phyloP scores from a whole-genome alignment of 2,329 filamentous ascomycete genomes.

The Sclerotinia nivalis region DNA sequence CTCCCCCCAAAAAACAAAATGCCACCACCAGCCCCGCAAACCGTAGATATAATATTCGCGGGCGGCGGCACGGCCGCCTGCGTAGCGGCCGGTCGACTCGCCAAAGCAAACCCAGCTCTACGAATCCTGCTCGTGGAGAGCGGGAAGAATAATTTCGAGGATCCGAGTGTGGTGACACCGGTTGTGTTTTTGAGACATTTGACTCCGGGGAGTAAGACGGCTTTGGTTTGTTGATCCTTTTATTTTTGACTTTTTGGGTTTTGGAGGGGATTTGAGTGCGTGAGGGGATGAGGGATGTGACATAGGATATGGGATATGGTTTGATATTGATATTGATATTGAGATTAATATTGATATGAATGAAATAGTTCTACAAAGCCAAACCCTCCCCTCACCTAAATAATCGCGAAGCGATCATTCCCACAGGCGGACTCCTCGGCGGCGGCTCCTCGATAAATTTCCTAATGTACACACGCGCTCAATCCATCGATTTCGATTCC shows the following conservation, averaged over 20 bases:
- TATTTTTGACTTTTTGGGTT: neutral
- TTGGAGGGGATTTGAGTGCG: neutral
- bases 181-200: constrained; percentile 52
- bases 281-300: neutral
- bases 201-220: constrained; percentile 50
- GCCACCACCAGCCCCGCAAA: constrained; percentile 37
- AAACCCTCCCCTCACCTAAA: constrained; percentile 49
- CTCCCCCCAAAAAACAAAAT: constrained; percentile 26
- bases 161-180: constrained; percentile 52
- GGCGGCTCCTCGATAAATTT: constrained; percentile 63
- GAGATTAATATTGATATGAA: neutral
- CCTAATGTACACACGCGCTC: constrained; percentile 53
- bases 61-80: constrained; percentile 53
- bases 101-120: constrained; percentile 51
- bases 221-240: constrained; percentile 36
- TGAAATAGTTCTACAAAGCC: constrained; percentile 51
- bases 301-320: neutral
- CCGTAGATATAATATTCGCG: constrained; percentile 54
- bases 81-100: constrained; percentile 52
- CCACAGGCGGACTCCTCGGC: constrained; percentile 54
- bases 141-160: constrained; percentile 54
- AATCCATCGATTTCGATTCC: constrained; percentile 51
- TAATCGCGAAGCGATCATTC: constrained; percentile 47
- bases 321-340: neutral
- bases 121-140: constrained; percentile 55